Evolutionary conservation across 1,284 basidiomycete species (phyloP).

Genomic region (Phlebopus sp.): DNA sequence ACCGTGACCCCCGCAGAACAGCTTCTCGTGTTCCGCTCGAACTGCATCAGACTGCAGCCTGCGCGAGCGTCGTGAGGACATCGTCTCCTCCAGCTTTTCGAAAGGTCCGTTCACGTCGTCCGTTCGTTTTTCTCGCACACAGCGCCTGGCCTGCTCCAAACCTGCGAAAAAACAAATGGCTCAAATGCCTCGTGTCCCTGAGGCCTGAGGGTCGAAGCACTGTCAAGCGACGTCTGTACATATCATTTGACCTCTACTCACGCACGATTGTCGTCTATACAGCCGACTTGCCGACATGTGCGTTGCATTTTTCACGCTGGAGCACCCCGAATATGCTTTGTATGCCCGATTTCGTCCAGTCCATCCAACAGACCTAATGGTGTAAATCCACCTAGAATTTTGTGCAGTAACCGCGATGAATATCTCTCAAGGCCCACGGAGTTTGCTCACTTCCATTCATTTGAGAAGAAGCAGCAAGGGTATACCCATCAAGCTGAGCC

Average conservation of each 20-base stretch:
- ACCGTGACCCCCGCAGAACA: too few relatives aligned
- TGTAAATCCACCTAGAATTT: constrained; percentile 45
- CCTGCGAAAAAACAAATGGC: constrained; percentile 1
- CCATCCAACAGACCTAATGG: constrained; percentile 1
- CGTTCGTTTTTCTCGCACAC: not conserved
- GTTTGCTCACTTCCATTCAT: constrained; percentile 61
- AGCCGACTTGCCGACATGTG: constrained; percentile 49
- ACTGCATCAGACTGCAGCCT: too few relatives aligned
- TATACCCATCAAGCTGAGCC: constrained; percentile 14
- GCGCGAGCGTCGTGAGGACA: not conserved
- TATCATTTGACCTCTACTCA: constrained; percentile 3
- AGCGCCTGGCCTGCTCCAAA: constrained; percentile 14
- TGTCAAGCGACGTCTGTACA: constrained; percentile 1
- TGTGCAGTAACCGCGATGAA: constrained; percentile 78
- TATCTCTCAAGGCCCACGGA: constrained; percentile 62
- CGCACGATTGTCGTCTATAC: not conserved
- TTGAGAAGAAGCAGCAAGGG: constrained; percentile 28
- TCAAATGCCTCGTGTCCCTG: constrained; percentile 2
- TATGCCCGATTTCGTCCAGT: constrained; percentile 39
- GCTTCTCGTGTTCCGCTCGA: too few relatives aligned
- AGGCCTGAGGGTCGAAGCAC: not conserved
- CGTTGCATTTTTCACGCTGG: constrained; percentile 70
- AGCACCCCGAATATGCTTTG: constrained; percentile 75
- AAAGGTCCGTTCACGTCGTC: constrained; percentile 1
- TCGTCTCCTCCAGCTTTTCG: constrained; percentile 5